Evolutionary conservation across 352 stramenopile genomes (phyloP).

Genomic region (Phytophthora multivora): DNA sequence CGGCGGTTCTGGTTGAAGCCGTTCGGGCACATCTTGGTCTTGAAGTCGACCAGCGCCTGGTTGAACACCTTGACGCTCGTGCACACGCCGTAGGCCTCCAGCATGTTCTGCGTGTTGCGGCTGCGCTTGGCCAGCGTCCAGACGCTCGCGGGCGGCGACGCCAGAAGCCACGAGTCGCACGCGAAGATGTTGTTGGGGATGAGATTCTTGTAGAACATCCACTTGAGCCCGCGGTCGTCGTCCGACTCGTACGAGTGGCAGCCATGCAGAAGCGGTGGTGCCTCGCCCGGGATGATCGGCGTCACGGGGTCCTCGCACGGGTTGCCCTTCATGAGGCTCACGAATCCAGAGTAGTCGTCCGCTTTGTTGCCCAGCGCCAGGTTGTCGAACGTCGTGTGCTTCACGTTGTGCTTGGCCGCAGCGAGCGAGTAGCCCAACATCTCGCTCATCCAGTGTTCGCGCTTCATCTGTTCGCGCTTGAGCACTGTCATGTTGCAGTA

Average conservation of each 20-base stretch:
- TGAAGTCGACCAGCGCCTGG: constrained; percentile 67
- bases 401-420: constrained; percentile 66
- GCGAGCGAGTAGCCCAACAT: constrained; percentile 68
- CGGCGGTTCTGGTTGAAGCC: constrained; percentile 77
- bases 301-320: constrained; percentile 54
- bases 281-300: constrained; percentile 51
- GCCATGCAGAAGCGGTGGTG: constrained; percentile 51
- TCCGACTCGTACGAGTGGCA: constrained; percentile 46
- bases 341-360: constrained; percentile 67
- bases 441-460: constrained; percentile 49
- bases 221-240: constrained; percentile 55
- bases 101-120: constrained; percentile 49
- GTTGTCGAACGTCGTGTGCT: constrained; percentile 79
- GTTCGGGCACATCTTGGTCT: constrained; percentile 52
- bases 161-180: constrained; percentile 80
- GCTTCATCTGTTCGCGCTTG: constrained; percentile 42
- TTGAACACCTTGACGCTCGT: constrained; percentile 81
- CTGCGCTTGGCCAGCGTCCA: constrained; percentile 66
- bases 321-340: constrained; percentile 62
- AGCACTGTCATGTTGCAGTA: constrained; percentile 68
- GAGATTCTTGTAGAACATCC: constrained; percentile 68
- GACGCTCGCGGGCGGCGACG: constrained; percentile 53
- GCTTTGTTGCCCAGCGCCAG: constrained; percentile 56
- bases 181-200: constrained; percentile 76
- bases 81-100: constrained; percentile 77